Percentiles rank a stretch among this genome's conserved stretches.
Evolutionary conservation across 768 basidiomycete species (phyloP).

Genomic region (Holtermannia corniformis): DNA sequence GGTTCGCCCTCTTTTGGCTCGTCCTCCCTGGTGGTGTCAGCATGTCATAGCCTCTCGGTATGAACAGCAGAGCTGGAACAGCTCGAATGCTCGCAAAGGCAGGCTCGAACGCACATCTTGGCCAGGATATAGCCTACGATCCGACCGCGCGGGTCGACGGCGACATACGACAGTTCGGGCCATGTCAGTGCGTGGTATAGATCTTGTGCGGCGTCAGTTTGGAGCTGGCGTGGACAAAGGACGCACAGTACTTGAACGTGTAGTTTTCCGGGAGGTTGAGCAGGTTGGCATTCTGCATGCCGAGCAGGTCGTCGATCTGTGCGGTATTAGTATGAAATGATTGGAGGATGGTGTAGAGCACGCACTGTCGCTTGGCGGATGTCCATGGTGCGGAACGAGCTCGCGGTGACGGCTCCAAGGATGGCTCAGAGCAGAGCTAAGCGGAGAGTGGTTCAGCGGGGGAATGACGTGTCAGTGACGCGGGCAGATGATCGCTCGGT

Average conservation of each 20-base stretch:
- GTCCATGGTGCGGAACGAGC: constrained; percentile 43
- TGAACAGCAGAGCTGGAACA: neutral
- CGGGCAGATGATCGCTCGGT: no score
- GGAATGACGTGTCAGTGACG: no score
- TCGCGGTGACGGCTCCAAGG: no score
- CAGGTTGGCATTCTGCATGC: constrained; percentile 89
- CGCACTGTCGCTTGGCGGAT: constrained; percentile 44
- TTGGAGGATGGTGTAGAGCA: neutral
- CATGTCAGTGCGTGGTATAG: constrained; percentile 83
- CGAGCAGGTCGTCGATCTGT: constrained; percentile 75
- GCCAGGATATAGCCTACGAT: constrained; percentile 94
- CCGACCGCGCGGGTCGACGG: constrained; percentile 76
- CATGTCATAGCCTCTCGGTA: neutral
- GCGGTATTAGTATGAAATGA: neutral
- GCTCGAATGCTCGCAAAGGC: neutral
- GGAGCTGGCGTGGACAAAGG: neutral
- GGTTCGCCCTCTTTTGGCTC: constrained; percentile 50
- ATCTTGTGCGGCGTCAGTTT: constrained; percentile 49
- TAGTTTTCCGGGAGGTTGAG: constrained; percentile 92
- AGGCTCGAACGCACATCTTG: constrained; percentile 59
- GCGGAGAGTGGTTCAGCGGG: no score
- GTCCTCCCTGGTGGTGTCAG: constrained; percentile 44
- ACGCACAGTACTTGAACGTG: constrained; percentile 53
- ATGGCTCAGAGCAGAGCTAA: no score
- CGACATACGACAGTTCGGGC: constrained; percentile 88